phyloP scores from a whole-genome alignment of 176 grass and related monocot species.

The Alloteropsis semialata region DNA sequence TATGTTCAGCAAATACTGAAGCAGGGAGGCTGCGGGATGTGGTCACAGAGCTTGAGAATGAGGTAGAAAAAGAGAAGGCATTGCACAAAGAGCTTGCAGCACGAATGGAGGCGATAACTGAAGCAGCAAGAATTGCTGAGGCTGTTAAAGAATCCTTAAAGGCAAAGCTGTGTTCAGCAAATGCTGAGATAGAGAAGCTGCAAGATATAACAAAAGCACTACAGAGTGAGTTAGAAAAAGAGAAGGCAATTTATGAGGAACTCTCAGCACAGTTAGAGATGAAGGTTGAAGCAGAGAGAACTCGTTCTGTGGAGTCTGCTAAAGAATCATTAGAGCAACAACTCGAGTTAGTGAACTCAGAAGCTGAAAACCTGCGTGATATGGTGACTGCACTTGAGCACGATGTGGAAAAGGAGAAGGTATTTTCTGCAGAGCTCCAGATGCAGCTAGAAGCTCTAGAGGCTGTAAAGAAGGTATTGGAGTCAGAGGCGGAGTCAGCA shows the following conservation, averaged over 20 bases:
- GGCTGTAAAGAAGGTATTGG: constrained; percentile 47
- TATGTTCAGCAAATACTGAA: constrained; percentile 54
- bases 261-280: constrained; percentile 17
- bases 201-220: constrained; percentile 35
- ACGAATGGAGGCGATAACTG: constrained; percentile 23
- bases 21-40: constrained; percentile 36
- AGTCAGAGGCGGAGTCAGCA: constrained; percentile 49
- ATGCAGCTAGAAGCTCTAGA: constrained; percentile 53
- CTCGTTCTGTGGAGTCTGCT: constrained; percentile 35
- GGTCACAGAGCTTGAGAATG: constrained; percentile 40
- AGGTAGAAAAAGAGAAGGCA: constrained; percentile 53
- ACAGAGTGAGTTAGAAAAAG: constrained; percentile 53
- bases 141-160: constrained; percentile 48
- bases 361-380: constrained; percentile 46
- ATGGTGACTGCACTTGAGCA: constrained; percentile 56
- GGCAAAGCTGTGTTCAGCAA: constrained; percentile 57
- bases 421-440: constrained; percentile 66
- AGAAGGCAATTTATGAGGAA: constrained; percentile 60
- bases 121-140: constrained; percentile 28
- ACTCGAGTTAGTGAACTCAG: constrained; percentile 47
- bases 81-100: constrained; percentile 38
- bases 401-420: constrained; percentile 59
- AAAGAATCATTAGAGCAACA: constrained; percentile 58
- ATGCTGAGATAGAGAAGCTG: constrained; percentile 47
- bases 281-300: constrained; percentile 31